Evolutionary conservation across 306 rosid genomes (phyloP), one percentile per base, ranked within the genome.

Genomic region (Oemleria cerasiformis): DNA sequence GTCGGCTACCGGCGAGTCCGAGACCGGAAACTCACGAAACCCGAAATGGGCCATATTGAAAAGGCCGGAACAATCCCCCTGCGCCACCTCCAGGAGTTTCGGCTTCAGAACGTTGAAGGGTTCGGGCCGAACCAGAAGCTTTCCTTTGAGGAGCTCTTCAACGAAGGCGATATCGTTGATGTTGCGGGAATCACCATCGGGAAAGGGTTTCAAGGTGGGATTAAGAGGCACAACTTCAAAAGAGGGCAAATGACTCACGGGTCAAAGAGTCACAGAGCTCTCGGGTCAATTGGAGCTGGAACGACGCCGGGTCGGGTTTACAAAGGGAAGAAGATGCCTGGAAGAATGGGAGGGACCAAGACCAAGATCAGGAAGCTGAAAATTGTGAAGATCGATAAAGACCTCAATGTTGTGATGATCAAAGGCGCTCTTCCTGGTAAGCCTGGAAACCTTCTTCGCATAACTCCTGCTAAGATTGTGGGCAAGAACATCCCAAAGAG

Each of bases 271-370:
- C 99, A 94, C 61, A 85, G 99, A 59, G 92, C 89, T 40, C 72
- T 91, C 1, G 99, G 99, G 45, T 94, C 99, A 0, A 94, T 94
- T 34, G 97, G 99, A 54, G 99, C 96, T 1, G 99, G 99, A 72
- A 94, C 99, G 0, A 94, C 99, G 1, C 99, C 96, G 0, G 99
- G 99, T 0, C 84, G 90, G 7, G 99, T 94, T 2, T 91, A 89
- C 79, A 81, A 81, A 67, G 99, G 99, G 51, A 94, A 94, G 86
- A 94, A 94, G 88, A 94, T 94, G 99, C 97, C 99, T 41, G 97
- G 99, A 7, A 82, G 97, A 80, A 94, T 94, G 99, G 99, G 97
- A 74, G 99, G 99, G 77, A 87, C 90, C 47, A 94, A 87, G 66
- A 86, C 73, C 4, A 94, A 94, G 90, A 91, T 86, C 21, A 82